Evolutionary conservation across 2,329 filamentous ascomycete species (phyloP), one percentile per base, ranked within the genome.

Genomic region (Amauroascus niger): DNA sequence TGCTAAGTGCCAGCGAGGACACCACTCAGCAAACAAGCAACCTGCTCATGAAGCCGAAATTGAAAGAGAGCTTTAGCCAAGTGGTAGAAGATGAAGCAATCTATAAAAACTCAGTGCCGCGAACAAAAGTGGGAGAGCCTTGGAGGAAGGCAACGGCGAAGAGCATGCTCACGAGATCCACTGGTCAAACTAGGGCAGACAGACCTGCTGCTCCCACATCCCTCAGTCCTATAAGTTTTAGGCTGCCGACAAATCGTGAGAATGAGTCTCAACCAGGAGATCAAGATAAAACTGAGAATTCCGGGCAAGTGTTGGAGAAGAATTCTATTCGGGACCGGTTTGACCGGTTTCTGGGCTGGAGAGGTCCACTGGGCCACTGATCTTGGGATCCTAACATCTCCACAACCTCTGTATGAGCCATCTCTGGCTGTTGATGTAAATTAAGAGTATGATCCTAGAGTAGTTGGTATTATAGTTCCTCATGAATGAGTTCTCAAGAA

Each of bases 341-440:
- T 16, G 55, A 57, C 45, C 24, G 44, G 45, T 33, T 48, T 30
- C 53, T 57, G 35, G 55, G 55, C 35, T 57, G 55, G 55, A 51
- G 40, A 44, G 52, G 39, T 2, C 37, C 39, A 33, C 9, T 48
- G 30, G 18, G 14, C 4, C n/a, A n/a, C n/a, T n/a, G n/a, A n/a
- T n/a, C n/a, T n/a, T n/a, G n/a, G n/a, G n/a, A n/a, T n/a, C n/a
- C n/a, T n/a, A n/a, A n/a, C n/a, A n/a, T n/a, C n/a, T n/a, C n/a
- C n/a, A n/a, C n/a, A n/a, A n/a, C n/a, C n/a, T n/a, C n/a, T n/a
- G n/a, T n/a, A n/a, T n/a, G n/a, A n/a, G n/a, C n/a, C n/a, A n/a
- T n/a, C n/a, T n/a, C n/a, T n/a, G n/a, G n/a, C n/a, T n/a, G n/a
- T n/a, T n/a, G n/a, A n/a, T n/a, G n/a, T n/a, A n/a, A n/a, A n/a